A percentile compares a stretch with the other conserved stretches of the same genome.
phyloP scores from a whole-genome alignment of 2,329 filamentous ascomycete genomes.

The Aspergillus ustus region DNA sequence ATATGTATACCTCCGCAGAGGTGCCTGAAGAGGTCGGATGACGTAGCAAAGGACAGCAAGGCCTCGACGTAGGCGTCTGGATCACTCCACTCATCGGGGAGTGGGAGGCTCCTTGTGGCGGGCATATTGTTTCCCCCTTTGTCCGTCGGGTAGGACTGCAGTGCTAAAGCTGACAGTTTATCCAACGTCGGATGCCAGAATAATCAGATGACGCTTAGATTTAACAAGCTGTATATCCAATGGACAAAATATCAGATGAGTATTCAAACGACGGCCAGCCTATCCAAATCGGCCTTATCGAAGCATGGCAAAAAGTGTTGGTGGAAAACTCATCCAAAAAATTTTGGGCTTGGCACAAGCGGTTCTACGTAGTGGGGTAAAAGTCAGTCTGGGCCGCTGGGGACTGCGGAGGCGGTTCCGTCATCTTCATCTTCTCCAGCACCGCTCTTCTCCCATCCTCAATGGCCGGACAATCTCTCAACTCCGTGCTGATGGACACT shows the following conservation, averaged over 20 bases:
- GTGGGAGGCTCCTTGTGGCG: constrained; percentile 64
- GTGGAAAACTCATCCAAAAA: constrained; percentile 5
- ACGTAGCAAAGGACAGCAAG: constrained; percentile 75
- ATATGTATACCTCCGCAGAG: constrained; percentile 98
- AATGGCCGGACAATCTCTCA: not conserved
- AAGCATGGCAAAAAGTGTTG: not conserved
- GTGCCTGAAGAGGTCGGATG: constrained; percentile 77
- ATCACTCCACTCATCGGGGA: constrained; percentile 69
- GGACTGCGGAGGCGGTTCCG: constrained; percentile 1
- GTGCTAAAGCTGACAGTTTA: not conserved
- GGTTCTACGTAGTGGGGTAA: constrained; percentile 8
- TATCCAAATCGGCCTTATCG: not conserved
- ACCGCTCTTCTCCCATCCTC: not conserved
- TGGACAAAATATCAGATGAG: not conserved
- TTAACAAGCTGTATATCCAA: not conserved
- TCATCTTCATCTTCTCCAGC: not conserved
- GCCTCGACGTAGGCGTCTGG: constrained; percentile 78
- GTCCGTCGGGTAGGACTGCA: constrained; percentile 13
- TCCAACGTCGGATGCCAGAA: not conserved
- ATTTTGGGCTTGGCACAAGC: not conserved
- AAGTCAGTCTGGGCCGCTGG: not conserved
- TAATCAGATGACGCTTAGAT: not conserved
- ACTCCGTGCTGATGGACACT: not conserved
- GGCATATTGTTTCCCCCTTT: constrained; percentile 43
- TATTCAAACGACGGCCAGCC: not conserved